Evolutionary conservation across 2,329 filamentous ascomycete species (phyloP).

Genomic region (Scytalidium lignicola): DNA sequence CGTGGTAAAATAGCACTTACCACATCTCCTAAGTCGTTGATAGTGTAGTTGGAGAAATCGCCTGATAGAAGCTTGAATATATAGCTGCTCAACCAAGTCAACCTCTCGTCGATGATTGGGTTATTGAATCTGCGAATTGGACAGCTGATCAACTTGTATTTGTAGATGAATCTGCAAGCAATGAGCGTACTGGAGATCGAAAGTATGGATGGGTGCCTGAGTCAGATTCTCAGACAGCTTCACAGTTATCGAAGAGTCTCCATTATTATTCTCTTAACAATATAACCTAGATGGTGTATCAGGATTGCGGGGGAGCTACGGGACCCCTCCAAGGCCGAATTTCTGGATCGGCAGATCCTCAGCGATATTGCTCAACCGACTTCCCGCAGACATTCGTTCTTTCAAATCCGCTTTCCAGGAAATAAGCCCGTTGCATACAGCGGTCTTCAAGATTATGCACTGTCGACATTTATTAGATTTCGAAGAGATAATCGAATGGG

Average conservation of each 20-base stretch:
- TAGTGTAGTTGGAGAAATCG: too few relatives aligned
- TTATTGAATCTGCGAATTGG: not conserved
- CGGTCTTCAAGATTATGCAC: constrained; percentile 40
- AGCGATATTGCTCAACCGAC: constrained; percentile 43
- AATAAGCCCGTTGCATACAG: constrained; percentile 45
- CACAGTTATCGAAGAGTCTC: constrained; percentile 42
- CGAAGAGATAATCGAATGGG: not conserved
- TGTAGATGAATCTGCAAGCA: not conserved
- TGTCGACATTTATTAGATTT: not conserved
- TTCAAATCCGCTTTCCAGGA: constrained; percentile 43
- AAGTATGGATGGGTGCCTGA: constrained; percentile 13
- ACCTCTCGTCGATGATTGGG: not conserved
- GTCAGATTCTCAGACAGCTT: constrained; percentile 25
- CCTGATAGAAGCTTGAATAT: too few relatives aligned
- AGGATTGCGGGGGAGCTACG: constrained; percentile 36
- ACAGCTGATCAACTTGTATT: not conserved
- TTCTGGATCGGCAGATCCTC: constrained; percentile 35
- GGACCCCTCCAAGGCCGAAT: constrained; percentile 34
- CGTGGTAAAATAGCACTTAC: too few relatives aligned
- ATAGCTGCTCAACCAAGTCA: not conserved
- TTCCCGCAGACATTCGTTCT: constrained; percentile 43
- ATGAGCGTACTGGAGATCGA: not conserved
- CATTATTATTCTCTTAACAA: constrained; percentile 50
- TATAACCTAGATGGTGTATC: constrained; percentile 48
- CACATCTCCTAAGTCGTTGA: too few relatives aligned